Evolutionary conservation across 2,329 filamentous ascomycete genomes (phyloP).

Genomic region (Aureobasidium zeae): DNA sequence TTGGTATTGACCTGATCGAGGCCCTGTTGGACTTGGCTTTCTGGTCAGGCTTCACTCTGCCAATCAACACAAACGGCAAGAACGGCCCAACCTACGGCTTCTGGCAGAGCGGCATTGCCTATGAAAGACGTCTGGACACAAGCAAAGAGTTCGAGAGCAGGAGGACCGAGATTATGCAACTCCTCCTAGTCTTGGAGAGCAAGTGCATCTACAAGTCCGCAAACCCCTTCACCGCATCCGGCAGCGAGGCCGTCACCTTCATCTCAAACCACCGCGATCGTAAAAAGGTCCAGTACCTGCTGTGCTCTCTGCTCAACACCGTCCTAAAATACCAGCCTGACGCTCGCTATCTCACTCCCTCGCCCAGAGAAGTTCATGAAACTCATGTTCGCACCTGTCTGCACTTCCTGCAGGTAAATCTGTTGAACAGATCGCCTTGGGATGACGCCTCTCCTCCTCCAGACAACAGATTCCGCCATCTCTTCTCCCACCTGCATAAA

Average conservation of each 20-base stretch:
- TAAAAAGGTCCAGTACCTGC: slow-evolving; percentile 17
- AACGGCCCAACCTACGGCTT: slow-evolving; percentile 77
- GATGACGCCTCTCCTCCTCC: slow-evolving; percentile 48
- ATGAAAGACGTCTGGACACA: slow-evolving; percentile 77
- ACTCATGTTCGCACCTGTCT: slow-evolving; percentile 45
- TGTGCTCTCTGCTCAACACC: slow-evolving; percentile 91
- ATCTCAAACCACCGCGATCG: slow-evolving; percentile 17
- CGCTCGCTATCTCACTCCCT: slow-evolving; percentile 53
- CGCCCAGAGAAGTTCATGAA: slow-evolving; percentile 18
- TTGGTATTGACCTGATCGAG: slow-evolving; percentile 82
- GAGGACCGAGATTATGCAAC: slow-evolving; percentile 75
- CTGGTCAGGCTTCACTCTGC: slow-evolving; percentile 81
- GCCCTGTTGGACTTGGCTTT: slow-evolving; percentile 83
- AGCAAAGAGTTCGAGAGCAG: slow-evolving; percentile 92
- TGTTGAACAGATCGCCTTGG: slow-evolving; percentile 84
- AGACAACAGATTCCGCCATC: slow-evolving; percentile 92
- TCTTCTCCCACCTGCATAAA: slow-evolving; percentile 78
- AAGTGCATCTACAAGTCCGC: slow-evolving; percentile 90
- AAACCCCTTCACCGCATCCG: slow-evolving; percentile 26
- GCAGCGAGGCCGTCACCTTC: slow-evolving; percentile 15
- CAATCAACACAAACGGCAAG: slow-evolving; percentile 29
- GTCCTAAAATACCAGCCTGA: slow-evolving; percentile 93
- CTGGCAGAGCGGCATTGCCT: slow-evolving; percentile 96
- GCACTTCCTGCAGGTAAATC: slow-evolving; percentile 75
- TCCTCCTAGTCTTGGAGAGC: slow-evolving; percentile 77